Evolutionary conservation across 129 eudicot species (phyloP).

Genomic region (Kitagawia praeruptora): DNA sequence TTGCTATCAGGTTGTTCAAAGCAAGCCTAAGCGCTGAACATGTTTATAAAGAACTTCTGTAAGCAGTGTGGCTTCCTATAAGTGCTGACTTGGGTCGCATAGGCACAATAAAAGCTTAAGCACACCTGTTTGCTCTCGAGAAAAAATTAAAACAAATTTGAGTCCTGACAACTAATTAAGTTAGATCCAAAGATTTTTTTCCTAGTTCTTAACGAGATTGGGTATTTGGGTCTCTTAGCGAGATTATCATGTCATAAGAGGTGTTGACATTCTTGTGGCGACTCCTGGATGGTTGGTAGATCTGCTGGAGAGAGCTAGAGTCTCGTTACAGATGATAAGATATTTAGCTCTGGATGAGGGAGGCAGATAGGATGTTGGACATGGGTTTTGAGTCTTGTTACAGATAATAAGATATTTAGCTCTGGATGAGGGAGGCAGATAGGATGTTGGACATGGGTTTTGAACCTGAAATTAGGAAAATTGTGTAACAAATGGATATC

Average conservation of each 20-base stretch:
- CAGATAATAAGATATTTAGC: constrained; percentile 81
- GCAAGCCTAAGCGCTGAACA: background rate
- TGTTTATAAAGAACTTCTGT: background rate
- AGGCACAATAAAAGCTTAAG: no score
- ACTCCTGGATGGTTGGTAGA: constrained; percentile 96
- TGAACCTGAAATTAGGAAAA: constrained; percentile 40
- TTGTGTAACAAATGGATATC: constrained; percentile 95
- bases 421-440: constrained; percentile 90
- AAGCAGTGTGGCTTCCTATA: background rate
- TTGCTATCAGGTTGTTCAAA: no score
- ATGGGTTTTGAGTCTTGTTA: no score
- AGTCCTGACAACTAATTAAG: background rate
- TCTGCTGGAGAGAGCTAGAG: constrained; percentile 85
- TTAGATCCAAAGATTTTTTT: no score
- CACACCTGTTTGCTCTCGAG: background rate
- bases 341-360: no score
- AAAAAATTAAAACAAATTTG: no score
- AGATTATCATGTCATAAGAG: constrained; percentile 21
- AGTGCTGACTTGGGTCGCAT: no score
- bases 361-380: no score
- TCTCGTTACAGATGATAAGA: constrained; percentile 63
- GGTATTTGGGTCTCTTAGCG: no score
- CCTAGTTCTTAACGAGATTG: no score
- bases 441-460: constrained; percentile 17
- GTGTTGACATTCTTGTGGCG: constrained; percentile 96